Percentiles rank a stretch among this genome's conserved stretches.
phyloP scores from a whole-genome alignment of 2,329 filamentous ascomycete genomes.

The Pyrenophora tritici-repentis region DNA sequence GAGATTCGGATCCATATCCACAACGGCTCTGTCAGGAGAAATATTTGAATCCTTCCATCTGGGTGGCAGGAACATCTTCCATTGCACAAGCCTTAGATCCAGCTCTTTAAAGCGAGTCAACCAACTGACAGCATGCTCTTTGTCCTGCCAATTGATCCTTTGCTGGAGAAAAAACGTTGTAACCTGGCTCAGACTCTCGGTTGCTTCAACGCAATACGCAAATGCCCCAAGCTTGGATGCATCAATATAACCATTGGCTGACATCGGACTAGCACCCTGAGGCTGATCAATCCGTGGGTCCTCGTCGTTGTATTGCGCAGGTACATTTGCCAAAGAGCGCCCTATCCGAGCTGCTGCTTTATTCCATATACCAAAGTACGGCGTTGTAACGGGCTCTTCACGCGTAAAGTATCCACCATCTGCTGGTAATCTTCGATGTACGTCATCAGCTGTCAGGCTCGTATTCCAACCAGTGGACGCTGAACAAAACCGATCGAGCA shows the following conservation, averaged over 20 bases:
- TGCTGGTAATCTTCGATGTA: slow-evolving; percentile 39
- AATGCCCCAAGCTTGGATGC: slow-evolving; percentile 43
- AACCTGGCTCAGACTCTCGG: slow-evolving; percentile 42
- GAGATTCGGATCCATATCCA: slow-evolving; percentile 44
- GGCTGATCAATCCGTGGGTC: slow-evolving; percentile 30
- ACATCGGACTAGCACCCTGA: slow-evolving; percentile 38
- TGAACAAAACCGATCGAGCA: slow-evolving; percentile 43
- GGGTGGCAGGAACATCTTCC: slow-evolving; percentile 42
- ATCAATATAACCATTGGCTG: slow-evolving; percentile 40
- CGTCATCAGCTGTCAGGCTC: slow-evolving; percentile 41
- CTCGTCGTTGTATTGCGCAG: slow-evolving; percentile 43
- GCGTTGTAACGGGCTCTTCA: slow-evolving; percentile 40
- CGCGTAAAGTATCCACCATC: slow-evolving; percentile 44
- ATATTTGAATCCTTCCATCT: slow-evolving; percentile 44
- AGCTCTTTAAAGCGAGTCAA: slow-evolving; percentile 43
- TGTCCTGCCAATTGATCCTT: slow-evolving; percentile 42
- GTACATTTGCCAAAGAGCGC: slow-evolving; percentile 38
- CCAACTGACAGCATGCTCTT: slow-evolving; percentile 43
- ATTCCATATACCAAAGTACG: slow-evolving; percentile 44
- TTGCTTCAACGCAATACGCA: slow-evolving; percentile 43
- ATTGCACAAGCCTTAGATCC: slow-evolving; percentile 41
- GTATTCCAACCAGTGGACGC: slow-evolving; percentile 43
- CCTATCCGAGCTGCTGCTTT: slow-evolving; percentile 42
- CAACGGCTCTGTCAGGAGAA: slow-evolving; percentile 30
- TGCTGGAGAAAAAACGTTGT: slow-evolving; percentile 44